These are phyloP conservation scores for Astrephomene gubernaculifera DNA, from an alignment of 139 green algal species.

Conservation along the genomic window DNA sequence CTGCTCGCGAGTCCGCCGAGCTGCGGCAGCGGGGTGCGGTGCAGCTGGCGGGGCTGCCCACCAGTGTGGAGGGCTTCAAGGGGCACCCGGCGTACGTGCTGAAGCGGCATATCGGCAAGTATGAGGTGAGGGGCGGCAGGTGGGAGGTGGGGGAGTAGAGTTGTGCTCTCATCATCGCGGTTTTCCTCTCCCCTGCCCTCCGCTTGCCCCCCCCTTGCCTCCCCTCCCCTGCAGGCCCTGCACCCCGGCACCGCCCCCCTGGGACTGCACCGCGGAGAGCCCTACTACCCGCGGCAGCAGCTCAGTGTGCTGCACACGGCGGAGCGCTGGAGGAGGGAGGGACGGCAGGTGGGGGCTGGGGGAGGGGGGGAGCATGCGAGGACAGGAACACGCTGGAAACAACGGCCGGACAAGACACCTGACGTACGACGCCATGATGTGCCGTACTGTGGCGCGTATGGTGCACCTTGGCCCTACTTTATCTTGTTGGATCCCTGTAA, in stretches of 20 bases:
- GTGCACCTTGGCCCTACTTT: too few species aligned
- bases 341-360: slow-evolving; percentile 63
- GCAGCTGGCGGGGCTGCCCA: slow-evolving; percentile 64
- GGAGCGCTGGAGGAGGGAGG: slow-evolving; percentile 72
- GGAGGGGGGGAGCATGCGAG: not conserved
- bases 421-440: too few species aligned
- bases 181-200: too few species aligned
- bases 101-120: slow-evolving; percentile 84
- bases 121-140: slow-evolving; percentile 63
- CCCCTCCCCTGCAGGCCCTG: slow-evolving; percentile 51
- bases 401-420: not conserved
- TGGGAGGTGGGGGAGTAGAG: not conserved
- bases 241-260: slow-evolving; percentile 49
- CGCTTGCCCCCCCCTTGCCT: not conserved
- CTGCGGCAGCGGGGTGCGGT: slow-evolving; percentile 57
- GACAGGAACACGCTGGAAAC: too few species aligned
- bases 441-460: too few species aligned
- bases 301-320: slow-evolving; percentile 81
- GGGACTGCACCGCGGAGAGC: slow-evolving; percentile 79
- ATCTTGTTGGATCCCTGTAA: too few species aligned
- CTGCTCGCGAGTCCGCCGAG: slow-evolving; percentile 80
- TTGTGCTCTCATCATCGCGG: not conserved
- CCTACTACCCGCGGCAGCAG: slow-evolving; percentile 72
- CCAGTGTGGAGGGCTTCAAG: slow-evolving; percentile 86
- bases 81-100: slow-evolving; percentile 80